Percentiles rank a stretch among this genome's conserved stretches.
These are phyloP conservation scores for Viridothelium virens DNA, from an alignment of 495 filamentous ascomycete genomes.

Conservation along the genomic window DNA sequence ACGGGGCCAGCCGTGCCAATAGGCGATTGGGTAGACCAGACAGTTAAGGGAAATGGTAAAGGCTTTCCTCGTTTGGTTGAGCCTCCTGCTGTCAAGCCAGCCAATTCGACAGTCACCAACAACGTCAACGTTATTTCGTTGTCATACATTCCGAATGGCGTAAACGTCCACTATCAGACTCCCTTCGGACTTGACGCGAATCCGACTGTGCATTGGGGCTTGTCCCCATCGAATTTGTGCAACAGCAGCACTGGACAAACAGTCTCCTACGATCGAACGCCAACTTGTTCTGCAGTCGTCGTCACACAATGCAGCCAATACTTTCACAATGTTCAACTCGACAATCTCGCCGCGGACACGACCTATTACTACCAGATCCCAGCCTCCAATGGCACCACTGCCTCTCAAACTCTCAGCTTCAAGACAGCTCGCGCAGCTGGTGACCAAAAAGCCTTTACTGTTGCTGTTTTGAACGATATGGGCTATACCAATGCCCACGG, in stretches of 20 bases:
- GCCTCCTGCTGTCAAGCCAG: constrained; percentile 46
- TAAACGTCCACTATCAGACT: constrained; percentile 49
- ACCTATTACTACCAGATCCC: constrained; percentile 44
- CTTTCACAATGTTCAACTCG: constrained; percentile 42
- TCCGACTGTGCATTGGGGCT: constrained; percentile 41
- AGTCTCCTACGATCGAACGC: constrained; percentile 44
- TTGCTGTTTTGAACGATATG: constrained; percentile 44
- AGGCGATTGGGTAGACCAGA: constrained; percentile 46
- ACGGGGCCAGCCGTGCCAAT: constrained; percentile 43
- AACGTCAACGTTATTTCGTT: constrained; percentile 49
- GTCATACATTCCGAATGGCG: constrained; percentile 43
- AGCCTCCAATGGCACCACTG: constrained; percentile 41
- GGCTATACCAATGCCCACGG: constrained; percentile 45
- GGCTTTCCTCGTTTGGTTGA: constrained; percentile 48
- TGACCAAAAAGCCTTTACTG: constrained; percentile 21
- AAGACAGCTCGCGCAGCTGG: constrained; percentile 40
- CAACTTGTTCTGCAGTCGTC: constrained; percentile 41
- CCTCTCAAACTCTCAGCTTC: constrained; percentile 38
- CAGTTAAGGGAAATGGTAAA: constrained; percentile 47
- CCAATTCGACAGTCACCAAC: constrained; percentile 38
- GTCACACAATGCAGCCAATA: constrained; percentile 47
- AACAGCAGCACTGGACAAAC: constrained; percentile 33
- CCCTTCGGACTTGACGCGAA: constrained; percentile 42
- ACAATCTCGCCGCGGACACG: constrained; percentile 35
- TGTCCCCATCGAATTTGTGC: constrained; percentile 26